A percentile compares a stretch with the other conserved stretches of the same genome.
Conservation (phyloP, 2,329 filamentous ascomycete genomes). For the Colletotrichum limetticola region DNA sequence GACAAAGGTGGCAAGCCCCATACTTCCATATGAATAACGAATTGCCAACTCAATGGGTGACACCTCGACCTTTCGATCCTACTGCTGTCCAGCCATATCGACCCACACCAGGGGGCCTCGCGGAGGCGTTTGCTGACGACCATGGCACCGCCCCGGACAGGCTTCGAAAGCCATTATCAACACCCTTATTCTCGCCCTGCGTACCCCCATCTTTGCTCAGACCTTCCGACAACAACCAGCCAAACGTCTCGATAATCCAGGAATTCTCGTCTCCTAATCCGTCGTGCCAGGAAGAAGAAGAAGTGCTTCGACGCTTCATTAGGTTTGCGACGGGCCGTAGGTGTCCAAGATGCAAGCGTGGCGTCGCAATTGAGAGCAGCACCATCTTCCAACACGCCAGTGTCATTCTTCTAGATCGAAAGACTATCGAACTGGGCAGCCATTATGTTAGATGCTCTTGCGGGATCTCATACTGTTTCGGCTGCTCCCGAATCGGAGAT, state of each 20-base stretch:
- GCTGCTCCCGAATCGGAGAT: background rate
- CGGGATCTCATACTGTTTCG: background rate
- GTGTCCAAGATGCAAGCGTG: background rate
- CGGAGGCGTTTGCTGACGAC: no score
- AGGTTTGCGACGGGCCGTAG: background rate
- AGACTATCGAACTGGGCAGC: background rate
- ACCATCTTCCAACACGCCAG: background rate
- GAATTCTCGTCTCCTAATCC: background rate
- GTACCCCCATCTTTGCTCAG: background rate
- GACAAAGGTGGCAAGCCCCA: no score
- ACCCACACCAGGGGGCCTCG: no score
- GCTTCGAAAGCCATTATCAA: background rate
- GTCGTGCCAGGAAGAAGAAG: background rate
- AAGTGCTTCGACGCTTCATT: background rate
- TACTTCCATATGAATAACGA: background rate
- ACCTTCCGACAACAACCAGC: background rate
- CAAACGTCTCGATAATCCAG: background rate
- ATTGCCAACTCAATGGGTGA: background rate
- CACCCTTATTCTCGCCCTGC: background rate
- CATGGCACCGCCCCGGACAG: background rate
- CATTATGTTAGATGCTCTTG: background rate
- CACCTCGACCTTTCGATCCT: background rate
- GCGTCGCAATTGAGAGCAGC: background rate
- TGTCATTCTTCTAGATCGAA: background rate
- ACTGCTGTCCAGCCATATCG: background rate